These are phyloP conservation scores for Polychytrium aggregatum DNA, from an alignment of 192 early-diverging fungal species.

Conservation along the genomic window DNA sequence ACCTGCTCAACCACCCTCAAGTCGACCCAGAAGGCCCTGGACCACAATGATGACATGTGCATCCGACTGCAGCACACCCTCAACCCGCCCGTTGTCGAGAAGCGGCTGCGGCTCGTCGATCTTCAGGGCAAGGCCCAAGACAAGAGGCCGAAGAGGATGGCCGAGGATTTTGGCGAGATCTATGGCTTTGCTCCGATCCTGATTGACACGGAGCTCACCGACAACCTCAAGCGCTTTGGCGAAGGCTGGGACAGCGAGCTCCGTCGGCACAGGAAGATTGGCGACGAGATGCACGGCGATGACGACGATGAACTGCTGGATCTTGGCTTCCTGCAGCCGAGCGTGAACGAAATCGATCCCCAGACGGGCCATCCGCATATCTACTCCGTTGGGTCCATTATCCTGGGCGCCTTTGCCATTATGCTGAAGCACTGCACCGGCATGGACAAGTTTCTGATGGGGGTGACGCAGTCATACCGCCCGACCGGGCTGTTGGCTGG, in stretches of 20 bases:
- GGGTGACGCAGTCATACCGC: constrained; percentile 20
- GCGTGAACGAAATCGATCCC: no score
- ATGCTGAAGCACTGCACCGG: constrained; percentile 40
- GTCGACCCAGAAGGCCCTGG: constrained; percentile 21
- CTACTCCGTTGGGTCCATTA: constrained; percentile 7
- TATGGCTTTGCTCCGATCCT: constrained; percentile 21
- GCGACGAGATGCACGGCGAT: neutral
- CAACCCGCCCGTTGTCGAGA: constrained; percentile 31
- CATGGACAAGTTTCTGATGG: constrained; percentile 36
- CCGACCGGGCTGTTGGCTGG: constrained; percentile 27
- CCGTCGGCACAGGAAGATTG: neutral
- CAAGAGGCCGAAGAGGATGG: neutral
- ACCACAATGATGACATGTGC: constrained; percentile 35
- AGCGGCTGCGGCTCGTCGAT: constrained; percentile 12
- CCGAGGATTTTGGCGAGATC: constrained; percentile 4
- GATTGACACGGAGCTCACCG: constrained; percentile 16
- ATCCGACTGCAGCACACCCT: constrained; percentile 27
- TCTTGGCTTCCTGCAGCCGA: no score
- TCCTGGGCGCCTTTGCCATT: constrained; percentile 35
- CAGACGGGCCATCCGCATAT: no score
- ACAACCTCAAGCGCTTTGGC: constrained; percentile 24
- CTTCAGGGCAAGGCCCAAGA: constrained; percentile 11
- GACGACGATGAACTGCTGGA: neutral
- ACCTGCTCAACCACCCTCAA: constrained; percentile 5
- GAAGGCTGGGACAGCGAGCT: constrained; percentile 6